A percentile compares a stretch with the other conserved stretches of the same genome.
phyloP scores from a whole-genome alignment of 2,329 filamentous ascomycete genomes.

The Penicillium hordei region DNA sequence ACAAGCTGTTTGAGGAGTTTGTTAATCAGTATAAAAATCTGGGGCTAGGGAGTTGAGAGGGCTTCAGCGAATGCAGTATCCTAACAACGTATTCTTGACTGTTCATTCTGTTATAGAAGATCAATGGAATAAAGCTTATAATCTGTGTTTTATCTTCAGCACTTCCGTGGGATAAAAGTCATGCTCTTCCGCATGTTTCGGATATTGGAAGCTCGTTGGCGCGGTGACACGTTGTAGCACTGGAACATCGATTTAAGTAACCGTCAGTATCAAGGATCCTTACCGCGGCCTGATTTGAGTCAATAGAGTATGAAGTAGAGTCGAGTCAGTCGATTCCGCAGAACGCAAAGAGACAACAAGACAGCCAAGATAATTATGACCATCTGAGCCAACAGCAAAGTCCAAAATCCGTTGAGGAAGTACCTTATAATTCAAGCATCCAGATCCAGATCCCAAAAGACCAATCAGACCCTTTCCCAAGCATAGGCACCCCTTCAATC shows the following conservation, averaged over 20 bases:
- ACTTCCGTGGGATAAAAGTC: not conserved
- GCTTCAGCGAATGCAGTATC: too few species aligned
- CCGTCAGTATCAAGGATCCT: not conserved
- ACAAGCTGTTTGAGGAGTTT: slow-evolving; percentile 25
- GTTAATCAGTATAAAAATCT: slow-evolving; percentile 18
- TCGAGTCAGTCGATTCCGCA: not conserved
- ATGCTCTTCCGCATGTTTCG: too few species aligned
- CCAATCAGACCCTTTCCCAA: not conserved
- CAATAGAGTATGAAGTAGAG: not conserved
- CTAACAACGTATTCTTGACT: too few species aligned
- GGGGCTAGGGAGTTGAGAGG: not conserved
- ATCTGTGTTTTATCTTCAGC: not conserved
- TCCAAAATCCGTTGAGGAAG: not conserved
- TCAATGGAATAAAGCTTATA: not conserved
- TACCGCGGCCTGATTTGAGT: not conserved
- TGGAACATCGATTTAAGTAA: not conserved
- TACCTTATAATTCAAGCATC: not conserved
- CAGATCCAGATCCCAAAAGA: too few species aligned
- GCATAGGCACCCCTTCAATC: not conserved
- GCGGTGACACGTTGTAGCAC: too few species aligned
- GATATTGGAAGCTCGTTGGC: too few species aligned
- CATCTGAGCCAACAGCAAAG: not conserved
- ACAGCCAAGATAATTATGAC: not conserved
- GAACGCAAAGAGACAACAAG: not conserved
- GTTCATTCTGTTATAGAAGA: too few species aligned